Percentiles rank a stretch among this genome's conserved stretches.
Conservation (phyloP, 768 basidiomycete genomes). For the Cyathus striatus region DNA sequence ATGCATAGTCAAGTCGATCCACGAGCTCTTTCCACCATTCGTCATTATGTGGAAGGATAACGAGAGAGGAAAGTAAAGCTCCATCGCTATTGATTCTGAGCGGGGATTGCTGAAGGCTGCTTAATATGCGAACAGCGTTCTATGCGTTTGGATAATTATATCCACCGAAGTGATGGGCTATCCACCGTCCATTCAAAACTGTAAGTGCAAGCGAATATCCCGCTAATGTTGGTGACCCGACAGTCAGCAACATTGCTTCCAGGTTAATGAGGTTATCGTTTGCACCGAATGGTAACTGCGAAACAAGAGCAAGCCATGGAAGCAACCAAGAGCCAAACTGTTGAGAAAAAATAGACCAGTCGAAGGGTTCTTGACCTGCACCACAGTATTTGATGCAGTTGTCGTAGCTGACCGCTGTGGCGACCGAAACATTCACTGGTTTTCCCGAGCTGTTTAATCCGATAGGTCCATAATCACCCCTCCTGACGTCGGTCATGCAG, state of each 20-base stretch:
- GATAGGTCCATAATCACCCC: neutral
- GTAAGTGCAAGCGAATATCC: conserved; percentile 30
- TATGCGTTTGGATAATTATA: conserved; percentile 17
- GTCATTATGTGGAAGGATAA: conserved; percentile 30
- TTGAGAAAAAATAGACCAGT: conserved; percentile 23
- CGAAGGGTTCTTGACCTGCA: conserved; percentile 10
- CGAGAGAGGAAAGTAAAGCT: conserved; percentile 26
- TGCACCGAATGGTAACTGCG: conserved; percentile 38
- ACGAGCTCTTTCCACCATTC: conserved; percentile 29
- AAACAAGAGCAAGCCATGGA: conserved; percentile 35
- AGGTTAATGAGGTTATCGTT: conserved; percentile 24
- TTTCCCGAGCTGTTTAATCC: neutral
- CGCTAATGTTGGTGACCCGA: conserved; percentile 36
- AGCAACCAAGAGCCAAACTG: conserved; percentile 36
- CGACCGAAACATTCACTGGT: conserved; percentile 1
- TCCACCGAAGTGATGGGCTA: conserved; percentile 18
- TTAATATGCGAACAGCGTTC: conserved; percentile 24
- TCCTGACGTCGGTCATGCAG: neutral
- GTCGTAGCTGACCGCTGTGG: conserved; percentile 17
- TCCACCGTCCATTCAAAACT: conserved; percentile 26
- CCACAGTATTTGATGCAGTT: conserved; percentile 17
- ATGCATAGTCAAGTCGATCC: conserved; percentile 24
- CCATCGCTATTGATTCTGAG: conserved; percentile 20
- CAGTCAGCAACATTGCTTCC: conserved; percentile 26
- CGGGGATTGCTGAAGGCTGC: conserved; percentile 33